Conservation (phyloP, 805 yeast species). For the Kazachstania bromeliacearum region DNA sequence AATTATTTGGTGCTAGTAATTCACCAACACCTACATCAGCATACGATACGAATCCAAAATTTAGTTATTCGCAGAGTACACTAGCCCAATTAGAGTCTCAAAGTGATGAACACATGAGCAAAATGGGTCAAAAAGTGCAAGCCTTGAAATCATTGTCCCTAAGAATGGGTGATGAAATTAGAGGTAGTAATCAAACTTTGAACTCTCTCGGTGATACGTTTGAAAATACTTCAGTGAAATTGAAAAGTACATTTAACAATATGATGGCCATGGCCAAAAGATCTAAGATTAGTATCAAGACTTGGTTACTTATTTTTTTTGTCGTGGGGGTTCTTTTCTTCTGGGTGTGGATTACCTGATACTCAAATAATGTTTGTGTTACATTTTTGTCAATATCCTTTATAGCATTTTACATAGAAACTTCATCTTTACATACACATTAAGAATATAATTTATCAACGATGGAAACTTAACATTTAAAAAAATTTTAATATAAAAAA, state of each 20-base stretch:
- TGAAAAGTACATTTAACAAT: conserved; percentile 44
- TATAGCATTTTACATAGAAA: too few relatives aligned
- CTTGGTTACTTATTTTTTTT: conserved; percentile 46
- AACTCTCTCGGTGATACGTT: conserved; percentile 36
- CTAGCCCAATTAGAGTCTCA: conserved; percentile 58
- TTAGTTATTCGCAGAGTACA: conserved; percentile 42
- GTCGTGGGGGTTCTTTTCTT: conserved; percentile 43
- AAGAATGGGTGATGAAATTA: conserved; percentile 58
- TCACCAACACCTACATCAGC: conserved; percentile 31
- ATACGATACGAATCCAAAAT: conserved; percentile 28
- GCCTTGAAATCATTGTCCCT: conserved; percentile 46
- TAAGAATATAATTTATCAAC: too few relatives aligned
- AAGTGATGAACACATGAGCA: conserved; percentile 47
- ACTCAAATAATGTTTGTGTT: too few relatives aligned
- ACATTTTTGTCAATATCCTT: too few relatives aligned
- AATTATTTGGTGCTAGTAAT: conserved; percentile 20
- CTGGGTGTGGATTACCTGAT: conserved; percentile 35
- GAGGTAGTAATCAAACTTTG: conserved; percentile 40
- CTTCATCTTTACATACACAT: too few relatives aligned
- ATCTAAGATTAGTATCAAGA: conserved; percentile 54
- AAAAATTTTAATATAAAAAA: too few relatives aligned
- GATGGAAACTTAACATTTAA: too few relatives aligned
- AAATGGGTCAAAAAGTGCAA: conserved; percentile 45
- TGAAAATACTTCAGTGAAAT: conserved; percentile 36
- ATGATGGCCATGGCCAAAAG: conserved; percentile 57